Evolutionary conservation across 768 basidiomycete species (phyloP).

Genomic region (Krasilnikovozyma curviuscula): DNA sequence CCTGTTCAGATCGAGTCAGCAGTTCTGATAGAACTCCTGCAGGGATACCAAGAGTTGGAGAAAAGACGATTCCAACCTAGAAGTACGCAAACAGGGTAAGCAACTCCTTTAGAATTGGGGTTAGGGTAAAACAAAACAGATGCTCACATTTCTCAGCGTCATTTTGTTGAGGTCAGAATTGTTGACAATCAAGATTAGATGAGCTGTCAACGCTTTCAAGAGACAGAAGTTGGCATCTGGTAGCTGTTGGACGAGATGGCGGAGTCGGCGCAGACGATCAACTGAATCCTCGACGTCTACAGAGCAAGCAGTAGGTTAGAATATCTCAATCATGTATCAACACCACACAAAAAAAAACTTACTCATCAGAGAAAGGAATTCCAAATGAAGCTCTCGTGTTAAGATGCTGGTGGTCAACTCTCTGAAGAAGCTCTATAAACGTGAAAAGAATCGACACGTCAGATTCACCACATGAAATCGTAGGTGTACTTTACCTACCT

Average conservation of each 20-base stretch:
- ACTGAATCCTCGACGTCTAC: constrained; percentile 72
- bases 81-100: neutral
- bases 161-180: constrained; percentile 85
- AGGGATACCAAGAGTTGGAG: constrained; percentile 92
- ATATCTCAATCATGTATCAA: neutral
- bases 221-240: constrained; percentile 86
- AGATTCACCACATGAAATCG: too few relatives aligned
- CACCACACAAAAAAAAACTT: constrained; percentile 23
- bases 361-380: constrained; percentile 87
- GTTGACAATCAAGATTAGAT: constrained; percentile 84
- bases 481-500: too few relatives aligned
- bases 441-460: too few relatives aligned
- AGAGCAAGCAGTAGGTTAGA: neutral
- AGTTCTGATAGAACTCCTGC: constrained; percentile 90
- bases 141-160: constrained; percentile 69
- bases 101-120: neutral
- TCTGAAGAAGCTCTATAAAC: constrained; percentile 69
- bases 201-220: constrained; percentile 79
- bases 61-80: constrained; percentile 77
- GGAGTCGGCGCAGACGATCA: constrained; percentile 72
- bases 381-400: constrained; percentile 74
- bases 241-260: constrained; percentile 62
- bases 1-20: constrained; percentile 78
- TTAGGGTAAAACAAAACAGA: neutral
- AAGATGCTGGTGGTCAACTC: constrained; percentile 84